phyloP scores from a whole-genome alignment of 106 monocot species.

The Posidonia australis region DNA sequence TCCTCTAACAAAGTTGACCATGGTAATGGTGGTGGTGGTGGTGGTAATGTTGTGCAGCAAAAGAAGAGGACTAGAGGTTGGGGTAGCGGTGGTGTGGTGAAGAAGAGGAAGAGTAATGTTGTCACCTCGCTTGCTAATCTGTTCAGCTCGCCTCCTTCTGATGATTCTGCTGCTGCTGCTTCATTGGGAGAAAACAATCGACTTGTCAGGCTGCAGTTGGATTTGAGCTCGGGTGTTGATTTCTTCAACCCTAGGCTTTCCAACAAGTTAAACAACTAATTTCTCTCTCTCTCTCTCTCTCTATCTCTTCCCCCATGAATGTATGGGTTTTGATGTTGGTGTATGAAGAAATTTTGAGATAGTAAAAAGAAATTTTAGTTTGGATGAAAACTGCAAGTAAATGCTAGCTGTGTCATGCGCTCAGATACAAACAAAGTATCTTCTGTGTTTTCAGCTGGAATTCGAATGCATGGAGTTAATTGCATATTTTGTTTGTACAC shows the following conservation, averaged over 20 bases:
- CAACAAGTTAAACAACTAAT: background rate
- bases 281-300: background rate
- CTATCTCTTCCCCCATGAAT: too few relatives aligned
- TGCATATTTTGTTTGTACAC: too few relatives aligned
- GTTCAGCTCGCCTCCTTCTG: conserved; percentile 3
- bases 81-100: background rate
- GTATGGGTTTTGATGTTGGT: background rate
- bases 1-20: too few relatives aligned
- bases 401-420: too few relatives aligned
- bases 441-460: too few relatives aligned
- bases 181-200: background rate
- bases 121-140: conserved; percentile 12
- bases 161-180: background rate
- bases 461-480: too few relatives aligned
- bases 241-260: background rate
- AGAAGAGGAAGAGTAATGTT: background rate
- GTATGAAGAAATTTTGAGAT: background rate
- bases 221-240: background rate
- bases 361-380: background rate
- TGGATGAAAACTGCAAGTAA: too few relatives aligned
- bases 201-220: background rate
- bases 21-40: background rate
- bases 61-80: background rate
- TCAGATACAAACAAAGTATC: too few relatives aligned
- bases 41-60: background rate